Evolutionary conservation across 2,329 filamentous ascomycete species (phyloP), one percentile per base, ranked within the genome.

Genomic region (Colletotrichum australisinense): DNA sequence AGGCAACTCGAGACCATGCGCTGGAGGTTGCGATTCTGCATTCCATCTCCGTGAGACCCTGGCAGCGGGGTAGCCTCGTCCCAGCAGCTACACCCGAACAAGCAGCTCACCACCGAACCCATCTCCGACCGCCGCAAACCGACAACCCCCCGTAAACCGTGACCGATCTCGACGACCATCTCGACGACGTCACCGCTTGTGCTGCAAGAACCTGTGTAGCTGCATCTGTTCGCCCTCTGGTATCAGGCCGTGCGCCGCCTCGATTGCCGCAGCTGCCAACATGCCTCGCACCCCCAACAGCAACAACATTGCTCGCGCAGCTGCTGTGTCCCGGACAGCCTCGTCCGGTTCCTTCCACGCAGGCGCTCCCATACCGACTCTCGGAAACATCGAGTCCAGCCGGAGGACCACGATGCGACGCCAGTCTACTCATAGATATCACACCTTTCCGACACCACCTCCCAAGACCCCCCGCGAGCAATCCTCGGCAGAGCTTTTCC

Each of bases 391-490:
- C 62, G 63, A 76, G 46, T 67, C 74, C 72, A 62, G 73, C 58
- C 70, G 76, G 49, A 58, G 65, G 63, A 49, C 74, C 68, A 60
- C 59, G 57, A 59, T 83, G 56, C 84, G 85, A 49, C 85, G 85
- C 16, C 79, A 82, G 28, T 83, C 85, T 9, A 80, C 81, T 7
- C 86, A 91, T 76, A 92, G 92, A 79, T 97, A 96, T 83, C 93
- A 95, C 78, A 96, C 94, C 7, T 96, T 97, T 78, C 93, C 94
- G 3, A 93, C 93, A 0, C 88, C 91, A 42, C 93, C 94, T 19
- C 93, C 94, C 14, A 91, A 90, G 76, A 90, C 90, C 1, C 90
- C 92, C 2, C 90, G 91, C 67, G 87, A 86, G 19, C 87, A 86
- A 19, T 84, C 67, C 22, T 65, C 84, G 76, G 78, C 83, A 71